Base-by-base conservation (phyloP, 2,329 filamentous ascomycete genomes). In the Trichoderma breve region DNA sequence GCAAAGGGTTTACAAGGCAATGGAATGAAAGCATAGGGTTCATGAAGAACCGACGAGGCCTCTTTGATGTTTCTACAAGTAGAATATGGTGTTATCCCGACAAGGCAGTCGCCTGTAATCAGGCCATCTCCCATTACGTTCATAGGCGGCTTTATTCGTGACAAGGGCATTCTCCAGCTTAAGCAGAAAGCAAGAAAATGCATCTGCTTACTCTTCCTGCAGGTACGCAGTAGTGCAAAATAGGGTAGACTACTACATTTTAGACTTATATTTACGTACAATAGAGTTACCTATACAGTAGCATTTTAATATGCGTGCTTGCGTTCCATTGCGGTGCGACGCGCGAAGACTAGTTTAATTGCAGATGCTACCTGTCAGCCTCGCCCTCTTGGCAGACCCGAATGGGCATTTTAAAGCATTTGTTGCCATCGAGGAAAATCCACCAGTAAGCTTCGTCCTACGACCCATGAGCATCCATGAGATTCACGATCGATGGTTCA, bases 341-440 rank as follows among this genome's bases (percentile, higher is more conserved):
- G 18, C 28, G 14, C 21, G 18, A 43, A 21, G 21, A 21, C 28
- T 32, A 30, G 21, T 43, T 60, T 24, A 39, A 60, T 43, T 68
- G 18, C 53, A 60, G 53, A 26, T 34, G n/a, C 53, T 30, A 57
- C 65, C 53, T 57, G 65, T 68, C 53, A 68, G 65, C 53, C 65
- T 68, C 24, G 36, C 24, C 3, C 11, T 11, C 34, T 58, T 43
- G 24, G 64, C 64, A 28, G 11, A 32, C 65, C 53, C 15, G 65
- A 60, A 60, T 18, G 47, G 65, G 65, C 47, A 68, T 28, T 26
- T 43, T 32, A 18, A 11, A 32, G 8, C 34, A 58, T 12, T 12
- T 8, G 21, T 32, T 24, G 7, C 32, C 6, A 60, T 8, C 1
- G 12, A n/a, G 30, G 28, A 60, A 69, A 69, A 60, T 69, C 65